phyloP scores from a whole-genome alignment of 2,329 filamentous ascomycete species.

The Aspergillus vadensis region DNA sequence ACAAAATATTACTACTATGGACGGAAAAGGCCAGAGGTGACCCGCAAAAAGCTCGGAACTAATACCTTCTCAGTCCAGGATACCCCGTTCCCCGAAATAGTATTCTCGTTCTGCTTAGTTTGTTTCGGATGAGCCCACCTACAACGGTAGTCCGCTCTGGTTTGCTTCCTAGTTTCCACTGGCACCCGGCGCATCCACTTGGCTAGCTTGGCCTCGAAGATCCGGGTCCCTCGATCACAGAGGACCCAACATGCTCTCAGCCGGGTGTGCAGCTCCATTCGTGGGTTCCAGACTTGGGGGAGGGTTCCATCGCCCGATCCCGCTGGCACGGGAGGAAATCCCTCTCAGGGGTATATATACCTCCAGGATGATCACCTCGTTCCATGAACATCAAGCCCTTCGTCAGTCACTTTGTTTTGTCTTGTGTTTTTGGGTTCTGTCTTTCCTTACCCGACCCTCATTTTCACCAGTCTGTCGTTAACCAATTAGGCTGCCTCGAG shows the following conservation, averaged over 20 bases:
- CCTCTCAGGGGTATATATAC: conserved; percentile 41
- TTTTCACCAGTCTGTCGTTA: conserved; percentile 39
- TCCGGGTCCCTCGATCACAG: conserved; percentile 24
- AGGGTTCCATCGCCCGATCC: conserved; percentile 16
- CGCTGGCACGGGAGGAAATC: conserved; percentile 16
- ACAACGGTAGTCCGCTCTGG: conserved; percentile 18
- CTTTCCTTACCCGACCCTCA: conserved; percentile 23
- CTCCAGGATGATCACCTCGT: conserved; percentile 28
- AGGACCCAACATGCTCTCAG: conserved; percentile 14
- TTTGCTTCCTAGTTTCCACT: conserved; percentile 19
- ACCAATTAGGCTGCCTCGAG: conserved; percentile 26
- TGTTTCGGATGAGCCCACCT: conserved; percentile 27
- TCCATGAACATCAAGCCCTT: conserved; percentile 19
- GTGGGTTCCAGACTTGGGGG: conserved; percentile 19
- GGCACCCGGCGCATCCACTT: conserved; percentile 24
- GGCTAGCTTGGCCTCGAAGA: conserved; percentile 24
- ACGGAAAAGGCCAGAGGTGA: conserved; percentile 8
- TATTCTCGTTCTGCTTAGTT: conserved; percentile 19
- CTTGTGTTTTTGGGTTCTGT: conserved; percentile 20
- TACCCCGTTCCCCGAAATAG: conserved; percentile 29
- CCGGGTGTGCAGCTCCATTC: conserved; percentile 15
- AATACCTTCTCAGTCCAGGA: conserved; percentile 14
- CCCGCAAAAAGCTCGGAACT: conserved; percentile 18
- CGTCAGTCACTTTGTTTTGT: conserved; percentile 28
- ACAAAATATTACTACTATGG: not conserved